Evolutionary conservation across 768 basidiomycete genomes (phyloP).

Genomic region (Lentinula detonsa): DNA sequence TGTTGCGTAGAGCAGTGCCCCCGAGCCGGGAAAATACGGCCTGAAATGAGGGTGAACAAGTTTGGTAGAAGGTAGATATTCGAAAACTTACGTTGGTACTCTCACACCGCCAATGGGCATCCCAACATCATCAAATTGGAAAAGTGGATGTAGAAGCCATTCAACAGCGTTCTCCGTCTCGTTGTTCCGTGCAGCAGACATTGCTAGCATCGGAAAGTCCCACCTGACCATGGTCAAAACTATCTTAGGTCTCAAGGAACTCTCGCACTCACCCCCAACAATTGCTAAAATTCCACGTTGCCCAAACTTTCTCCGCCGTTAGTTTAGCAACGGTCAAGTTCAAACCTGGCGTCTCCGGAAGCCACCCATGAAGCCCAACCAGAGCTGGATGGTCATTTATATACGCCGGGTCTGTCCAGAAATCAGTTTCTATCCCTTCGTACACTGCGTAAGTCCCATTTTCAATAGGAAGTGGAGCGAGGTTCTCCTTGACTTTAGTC

Average conservation of each 20-base stretch:
- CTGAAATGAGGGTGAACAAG: conserved; percentile 1
- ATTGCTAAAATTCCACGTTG: conserved; percentile 47
- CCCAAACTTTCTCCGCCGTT: conserved; percentile 50
- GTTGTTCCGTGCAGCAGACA: conserved; percentile 53
- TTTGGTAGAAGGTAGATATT: neutral
- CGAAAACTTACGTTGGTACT: conserved; percentile 4
- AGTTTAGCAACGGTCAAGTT: conserved; percentile 37
- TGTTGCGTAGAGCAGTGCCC: conserved; percentile 41
- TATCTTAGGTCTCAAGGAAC: neutral
- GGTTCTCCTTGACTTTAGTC: conserved; percentile 35
- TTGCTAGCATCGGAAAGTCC: conserved; percentile 61
- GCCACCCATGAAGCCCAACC: conserved; percentile 52
- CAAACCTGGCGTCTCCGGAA: conserved; percentile 43
- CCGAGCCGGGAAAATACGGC: conserved; percentile 56
- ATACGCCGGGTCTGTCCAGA: conserved; percentile 45
- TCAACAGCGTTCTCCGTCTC: conserved; percentile 43
- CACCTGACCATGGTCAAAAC: conserved; percentile 26
- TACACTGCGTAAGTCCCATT: conserved; percentile 47
- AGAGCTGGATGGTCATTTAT: conserved; percentile 56
- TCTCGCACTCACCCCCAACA: conserved; percentile 40
- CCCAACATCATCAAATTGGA: conserved; percentile 53
- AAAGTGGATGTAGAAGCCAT: conserved; percentile 49
- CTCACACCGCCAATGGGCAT: conserved; percentile 53
- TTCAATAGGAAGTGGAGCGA: conserved; percentile 44
- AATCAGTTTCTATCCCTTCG: conserved; percentile 45